phyloP scores from a whole-genome alignment of 2,329 filamentous ascomycete genomes.

The Cyphellophora attinorum region DNA sequence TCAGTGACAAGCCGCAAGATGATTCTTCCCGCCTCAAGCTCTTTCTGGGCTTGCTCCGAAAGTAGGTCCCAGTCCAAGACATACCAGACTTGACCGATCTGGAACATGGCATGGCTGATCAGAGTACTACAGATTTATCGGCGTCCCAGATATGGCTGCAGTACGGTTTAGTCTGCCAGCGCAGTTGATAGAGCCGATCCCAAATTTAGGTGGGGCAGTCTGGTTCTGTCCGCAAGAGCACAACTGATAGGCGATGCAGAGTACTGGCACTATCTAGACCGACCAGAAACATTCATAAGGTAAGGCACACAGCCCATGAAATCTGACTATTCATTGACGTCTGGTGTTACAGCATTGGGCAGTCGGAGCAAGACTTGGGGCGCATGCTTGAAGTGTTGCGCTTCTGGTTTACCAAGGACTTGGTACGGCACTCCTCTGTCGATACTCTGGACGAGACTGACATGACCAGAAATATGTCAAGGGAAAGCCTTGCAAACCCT shows the following conservation, averaged over 20 bases:
- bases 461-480: slow-evolving; percentile 80
- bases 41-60: slow-evolving; percentile 77
- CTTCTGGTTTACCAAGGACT: slow-evolving; percentile 98
- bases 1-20: slow-evolving; percentile 52
- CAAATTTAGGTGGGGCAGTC: slow-evolving; percentile 60
- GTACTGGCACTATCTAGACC: slow-evolving; percentile 98
- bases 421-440: slow-evolving; percentile 40
- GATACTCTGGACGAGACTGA: slow-evolving; percentile 6
- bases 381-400: slow-evolving; percentile 90
- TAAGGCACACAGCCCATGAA: no score
- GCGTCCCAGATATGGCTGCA: slow-evolving; percentile 87
- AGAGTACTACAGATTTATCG: slow-evolving; percentile 63
- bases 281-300: slow-evolving; percentile 78
- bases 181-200: slow-evolving; percentile 88
- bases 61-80: slow-evolving; percentile 45
- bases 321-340: no score
- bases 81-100: neutral
- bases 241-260: slow-evolving; percentile 40
- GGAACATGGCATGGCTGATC: neutral
- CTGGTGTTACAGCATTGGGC: slow-evolving; percentile 54
- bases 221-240: neutral
- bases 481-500: slow-evolving; percentile 96
- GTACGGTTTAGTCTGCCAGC: slow-evolving; percentile 94
- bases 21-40: slow-evolving; percentile 84
- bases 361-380: slow-evolving; percentile 81